phyloP scores from a whole-genome alignment of 2,329 filamentous ascomycete genomes.

The Orbilia brochopaga region DNA sequence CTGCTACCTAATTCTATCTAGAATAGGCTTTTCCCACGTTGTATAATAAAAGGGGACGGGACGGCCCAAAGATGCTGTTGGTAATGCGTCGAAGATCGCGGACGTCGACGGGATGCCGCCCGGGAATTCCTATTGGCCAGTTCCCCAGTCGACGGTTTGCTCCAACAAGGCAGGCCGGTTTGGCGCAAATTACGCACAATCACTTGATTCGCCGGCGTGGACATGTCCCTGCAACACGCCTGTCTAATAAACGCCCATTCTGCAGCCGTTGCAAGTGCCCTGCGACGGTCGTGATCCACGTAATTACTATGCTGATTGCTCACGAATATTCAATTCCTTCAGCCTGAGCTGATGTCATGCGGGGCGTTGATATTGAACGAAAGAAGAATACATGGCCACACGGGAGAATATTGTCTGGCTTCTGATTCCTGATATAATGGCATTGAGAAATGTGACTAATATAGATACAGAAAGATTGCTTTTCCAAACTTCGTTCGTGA shows the following conservation, averaged over 20 bases:
- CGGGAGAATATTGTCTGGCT: too few species aligned
- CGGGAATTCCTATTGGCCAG: not conserved
- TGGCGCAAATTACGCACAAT: not conserved
- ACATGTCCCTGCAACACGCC: not conserved
- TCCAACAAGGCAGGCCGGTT: not conserved
- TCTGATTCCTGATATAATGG: too few species aligned
- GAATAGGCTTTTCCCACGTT: too few species aligned
- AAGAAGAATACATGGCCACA: too few species aligned
- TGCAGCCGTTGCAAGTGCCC: not conserved
- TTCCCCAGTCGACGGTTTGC: not conserved
- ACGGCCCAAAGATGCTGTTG: too few species aligned
- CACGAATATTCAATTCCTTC: not conserved
- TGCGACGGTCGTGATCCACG: too few species aligned
- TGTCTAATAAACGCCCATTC: constrained; percentile 2
- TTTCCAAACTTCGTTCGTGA: constrained; percentile 35
- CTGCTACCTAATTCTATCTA: too few species aligned
- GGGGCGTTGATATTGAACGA: not conserved
- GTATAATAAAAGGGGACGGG: too few species aligned
- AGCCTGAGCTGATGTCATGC: not conserved
- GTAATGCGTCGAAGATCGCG: too few species aligned
- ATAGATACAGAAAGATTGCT: not conserved
- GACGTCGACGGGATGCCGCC: too few species aligned
- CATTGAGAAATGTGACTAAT: not conserved
- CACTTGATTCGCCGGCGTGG: not conserved
- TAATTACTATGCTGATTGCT: constrained; percentile 2